Evolutionary conservation across 2,329 filamentous ascomycete species (phyloP).

Genomic region (Aspergillus viridinutans): DNA sequence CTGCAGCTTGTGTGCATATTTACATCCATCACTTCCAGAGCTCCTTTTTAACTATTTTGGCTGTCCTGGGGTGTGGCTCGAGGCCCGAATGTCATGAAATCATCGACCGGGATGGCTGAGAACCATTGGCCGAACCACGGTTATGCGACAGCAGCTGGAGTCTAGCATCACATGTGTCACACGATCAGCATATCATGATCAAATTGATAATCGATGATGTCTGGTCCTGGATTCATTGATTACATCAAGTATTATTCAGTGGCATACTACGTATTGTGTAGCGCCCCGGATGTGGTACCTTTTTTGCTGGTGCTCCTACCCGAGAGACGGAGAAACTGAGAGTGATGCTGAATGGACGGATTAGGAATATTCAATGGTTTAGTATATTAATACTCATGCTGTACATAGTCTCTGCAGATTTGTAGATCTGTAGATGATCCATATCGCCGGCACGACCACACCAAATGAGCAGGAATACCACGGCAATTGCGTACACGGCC

Average conservation of each 20-base stretch:
- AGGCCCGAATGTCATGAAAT: neutral
- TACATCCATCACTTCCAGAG: neutral
- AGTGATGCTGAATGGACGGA: neutral
- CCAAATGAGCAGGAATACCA: neutral
- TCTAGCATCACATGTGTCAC: neutral
- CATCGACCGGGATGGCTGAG: neutral
- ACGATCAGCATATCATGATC: neutral
- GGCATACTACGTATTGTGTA: neutral
- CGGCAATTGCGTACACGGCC: slow-evolving; percentile 36
- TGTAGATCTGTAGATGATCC: neutral
- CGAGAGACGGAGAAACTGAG: neutral
- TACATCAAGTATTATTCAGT: neutral
- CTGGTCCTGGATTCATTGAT: too few species aligned
- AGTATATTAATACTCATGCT: neutral
- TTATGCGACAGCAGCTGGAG: neutral
- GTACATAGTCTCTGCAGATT: neutral
- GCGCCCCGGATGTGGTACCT: neutral
- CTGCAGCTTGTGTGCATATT: neutral
- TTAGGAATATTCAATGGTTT: neutral
- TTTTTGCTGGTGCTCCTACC: neutral
- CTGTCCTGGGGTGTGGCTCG: neutral
- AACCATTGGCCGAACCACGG: neutral
- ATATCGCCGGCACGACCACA: slow-evolving; percentile 4
- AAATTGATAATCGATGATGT: neutral
- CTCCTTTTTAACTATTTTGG: neutral